Evolutionary conservation across 768 basidiomycete genomes (phyloP).

Genomic region (Scleroderma bovista): DNA sequence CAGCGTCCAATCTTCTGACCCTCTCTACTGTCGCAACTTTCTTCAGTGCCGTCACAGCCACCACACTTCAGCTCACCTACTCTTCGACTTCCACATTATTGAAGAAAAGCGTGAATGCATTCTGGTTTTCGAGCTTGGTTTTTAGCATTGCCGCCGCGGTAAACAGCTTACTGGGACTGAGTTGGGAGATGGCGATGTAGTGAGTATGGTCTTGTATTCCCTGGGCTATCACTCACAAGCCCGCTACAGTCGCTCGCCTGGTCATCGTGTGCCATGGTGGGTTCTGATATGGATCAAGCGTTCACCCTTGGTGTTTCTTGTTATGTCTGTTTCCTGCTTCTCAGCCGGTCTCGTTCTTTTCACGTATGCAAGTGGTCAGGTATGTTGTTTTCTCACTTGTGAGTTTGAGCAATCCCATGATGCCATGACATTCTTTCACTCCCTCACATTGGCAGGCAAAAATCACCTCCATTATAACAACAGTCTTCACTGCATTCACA

Average conservation of each 20-base stretch:
- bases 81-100: slow-evolving; percentile 25
- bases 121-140: slow-evolving; percentile 73
- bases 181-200: slow-evolving; percentile 84
- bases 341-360: slow-evolving; percentile 70
- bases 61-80: slow-evolving; percentile 66
- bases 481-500: slow-evolving; percentile 66
- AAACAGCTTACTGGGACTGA: slow-evolving; percentile 69
- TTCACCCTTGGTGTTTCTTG: slow-evolving; percentile 72
- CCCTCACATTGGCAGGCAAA: slow-evolving; percentile 38
- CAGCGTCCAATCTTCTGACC: slow-evolving; percentile 62
- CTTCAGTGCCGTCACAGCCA: slow-evolving; percentile 71
- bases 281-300: slow-evolving; percentile 78
- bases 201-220: slow-evolving; percentile 34
- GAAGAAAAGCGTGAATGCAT: slow-evolving; percentile 56
- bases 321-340: slow-evolving; percentile 71
- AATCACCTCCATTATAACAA: slow-evolving; percentile 59
- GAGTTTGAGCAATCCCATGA: background rate
- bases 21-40: slow-evolving; percentile 75
- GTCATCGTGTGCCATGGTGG: slow-evolving; percentile 77
- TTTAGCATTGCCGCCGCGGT: slow-evolving; percentile 76
- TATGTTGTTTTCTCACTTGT: slow-evolving; percentile 18
- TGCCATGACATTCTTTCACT: background rate
- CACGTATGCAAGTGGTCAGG: slow-evolving; percentile 61
- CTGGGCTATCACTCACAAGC: background rate
- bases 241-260: slow-evolving; percentile 56